A percentile compares a stretch with the other conserved stretches of the same genome.
Evolutionary conservation across 306 rosid genomes (phyloP).

Genomic region (Cotoneaster glaucophyllus): DNA sequence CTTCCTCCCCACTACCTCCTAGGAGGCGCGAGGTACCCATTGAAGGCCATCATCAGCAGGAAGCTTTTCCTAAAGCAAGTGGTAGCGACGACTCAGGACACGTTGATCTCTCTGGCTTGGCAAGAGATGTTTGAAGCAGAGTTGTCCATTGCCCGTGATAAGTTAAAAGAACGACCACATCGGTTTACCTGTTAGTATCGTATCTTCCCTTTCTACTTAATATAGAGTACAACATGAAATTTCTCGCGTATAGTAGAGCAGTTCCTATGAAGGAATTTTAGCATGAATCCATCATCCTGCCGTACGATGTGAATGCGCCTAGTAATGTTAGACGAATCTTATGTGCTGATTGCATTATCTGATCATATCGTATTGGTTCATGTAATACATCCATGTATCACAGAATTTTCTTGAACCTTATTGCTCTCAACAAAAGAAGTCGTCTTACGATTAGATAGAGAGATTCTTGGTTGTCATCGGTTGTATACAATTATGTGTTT

Average conservation of each 20-base stretch:
- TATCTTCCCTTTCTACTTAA: neutral
- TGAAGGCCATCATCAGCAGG: slow-evolving; percentile 30
- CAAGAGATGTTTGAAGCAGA: slow-evolving; percentile 55
- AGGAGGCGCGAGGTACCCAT: slow-evolving; percentile 45
- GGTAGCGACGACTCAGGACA: slow-evolving; percentile 25
- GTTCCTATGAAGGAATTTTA: neutral
- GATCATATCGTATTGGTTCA: no score
- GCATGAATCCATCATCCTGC: no score
- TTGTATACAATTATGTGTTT: no score
- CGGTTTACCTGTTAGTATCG: neutral
- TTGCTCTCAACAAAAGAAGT: no score
- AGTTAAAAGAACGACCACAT: neutral
- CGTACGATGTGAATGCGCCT: no score
- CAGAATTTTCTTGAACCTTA: no score
- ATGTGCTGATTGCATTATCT: no score
- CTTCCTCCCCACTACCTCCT: slow-evolving; percentile 43
- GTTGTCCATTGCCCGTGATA: neutral
- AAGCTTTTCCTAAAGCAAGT: slow-evolving; percentile 28
- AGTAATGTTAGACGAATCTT: no score
- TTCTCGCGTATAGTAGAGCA: neutral
- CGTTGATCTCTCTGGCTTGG: slow-evolving; percentile 50
- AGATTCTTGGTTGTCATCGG: accelerated
- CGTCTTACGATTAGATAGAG: no score
- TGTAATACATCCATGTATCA: no score
- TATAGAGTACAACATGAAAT: neutral